A percentile compares a stretch with the other conserved stretches of the same genome.
phyloP scores from a whole-genome alignment of 225 moss, liverwort and hornwort genomes.

The Sphagnum contortum region DNA sequence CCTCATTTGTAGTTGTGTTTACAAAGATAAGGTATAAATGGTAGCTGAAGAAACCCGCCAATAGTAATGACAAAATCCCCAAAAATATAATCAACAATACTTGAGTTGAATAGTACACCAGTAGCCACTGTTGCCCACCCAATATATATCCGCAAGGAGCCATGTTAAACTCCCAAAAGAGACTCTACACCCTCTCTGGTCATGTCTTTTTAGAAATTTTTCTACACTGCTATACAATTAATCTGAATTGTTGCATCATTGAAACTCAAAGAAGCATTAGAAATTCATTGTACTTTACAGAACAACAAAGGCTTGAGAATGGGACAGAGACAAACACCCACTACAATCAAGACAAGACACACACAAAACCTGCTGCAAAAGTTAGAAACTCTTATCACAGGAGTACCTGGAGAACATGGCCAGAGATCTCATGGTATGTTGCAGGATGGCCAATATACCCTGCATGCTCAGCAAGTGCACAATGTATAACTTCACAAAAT shows the following conservation, averaged over 20 bases:
- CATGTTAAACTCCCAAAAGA: neutral
- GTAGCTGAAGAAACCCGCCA: constrained; percentile 64
- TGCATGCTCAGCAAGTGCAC: constrained; percentile 6
- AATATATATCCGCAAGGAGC: neutral
- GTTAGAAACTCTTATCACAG: too few relatives aligned
- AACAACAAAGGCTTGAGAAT: neutral
- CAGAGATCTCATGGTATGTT: constrained; percentile 61
- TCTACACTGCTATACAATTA: too few relatives aligned
- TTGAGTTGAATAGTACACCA: constrained; percentile 87
- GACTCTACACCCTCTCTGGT: neutral
- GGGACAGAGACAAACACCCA: neutral
- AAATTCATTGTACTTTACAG: too few relatives aligned
- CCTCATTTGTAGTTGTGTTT: constrained; percentile 97
- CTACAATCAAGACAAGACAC: neutral
- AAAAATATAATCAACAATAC: constrained; percentile 75
- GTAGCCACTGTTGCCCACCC: constrained; percentile 66
- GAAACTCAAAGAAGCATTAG: too few relatives aligned
- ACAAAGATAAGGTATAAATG: constrained; percentile 63
- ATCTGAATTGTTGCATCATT: too few relatives aligned
- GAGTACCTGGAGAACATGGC: constrained; percentile 75
- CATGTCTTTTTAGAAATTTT: too few relatives aligned
- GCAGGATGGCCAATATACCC: constrained; percentile 74
- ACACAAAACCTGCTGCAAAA: constrained; percentile 1
- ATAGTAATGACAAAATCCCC: constrained; percentile 58
- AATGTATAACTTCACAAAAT: neutral